Evolutionary conservation across 2,329 filamentous ascomycete species (phyloP).

Genomic region (Ophiostoma angusticollis): DNA sequence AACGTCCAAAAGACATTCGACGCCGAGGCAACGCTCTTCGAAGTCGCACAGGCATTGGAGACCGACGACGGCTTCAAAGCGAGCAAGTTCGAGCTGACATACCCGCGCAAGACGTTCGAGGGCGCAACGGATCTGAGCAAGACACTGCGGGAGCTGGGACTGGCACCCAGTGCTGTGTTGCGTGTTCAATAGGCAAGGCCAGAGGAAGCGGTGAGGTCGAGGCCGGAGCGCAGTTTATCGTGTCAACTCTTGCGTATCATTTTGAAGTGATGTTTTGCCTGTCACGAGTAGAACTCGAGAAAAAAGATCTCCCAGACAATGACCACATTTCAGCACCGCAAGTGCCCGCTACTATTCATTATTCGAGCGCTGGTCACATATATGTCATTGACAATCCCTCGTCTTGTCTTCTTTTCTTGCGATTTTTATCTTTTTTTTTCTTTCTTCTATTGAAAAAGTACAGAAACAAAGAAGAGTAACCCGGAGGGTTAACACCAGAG

Average conservation of each 20-base stretch:
- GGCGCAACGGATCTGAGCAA: constrained; percentile 65
- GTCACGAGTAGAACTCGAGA: not conserved
- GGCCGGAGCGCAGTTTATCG: too few species aligned
- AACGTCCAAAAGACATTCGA: constrained; percentile 80
- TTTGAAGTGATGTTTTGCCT: not conserved
- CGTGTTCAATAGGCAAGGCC: constrained; percentile 12
- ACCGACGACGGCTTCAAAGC: constrained; percentile 59
- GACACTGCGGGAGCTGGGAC: constrained; percentile 81
- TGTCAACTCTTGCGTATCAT: not conserved
- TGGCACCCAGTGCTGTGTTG: constrained; percentile 83
- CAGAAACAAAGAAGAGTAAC: constrained; percentile 8
- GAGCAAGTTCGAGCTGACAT: constrained; percentile 70
- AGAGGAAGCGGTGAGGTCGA: not conserved
- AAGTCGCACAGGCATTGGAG: constrained; percentile 67
- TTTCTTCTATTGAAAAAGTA: constrained; percentile 9
- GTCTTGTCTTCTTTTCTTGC: not conserved
- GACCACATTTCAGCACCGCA: too few species aligned
- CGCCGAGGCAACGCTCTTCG: constrained; percentile 82
- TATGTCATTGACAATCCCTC: too few species aligned
- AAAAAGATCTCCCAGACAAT: too few species aligned
- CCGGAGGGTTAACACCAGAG: constrained; percentile 9
- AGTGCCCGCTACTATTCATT: too few species aligned
- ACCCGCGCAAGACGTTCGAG: constrained; percentile 70
- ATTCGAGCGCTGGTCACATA: too few species aligned
- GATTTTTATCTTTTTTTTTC: constrained; percentile 9